phyloP scores from a whole-genome alignment of 805 yeast species.

The Ogataea degrootiae region DNA sequence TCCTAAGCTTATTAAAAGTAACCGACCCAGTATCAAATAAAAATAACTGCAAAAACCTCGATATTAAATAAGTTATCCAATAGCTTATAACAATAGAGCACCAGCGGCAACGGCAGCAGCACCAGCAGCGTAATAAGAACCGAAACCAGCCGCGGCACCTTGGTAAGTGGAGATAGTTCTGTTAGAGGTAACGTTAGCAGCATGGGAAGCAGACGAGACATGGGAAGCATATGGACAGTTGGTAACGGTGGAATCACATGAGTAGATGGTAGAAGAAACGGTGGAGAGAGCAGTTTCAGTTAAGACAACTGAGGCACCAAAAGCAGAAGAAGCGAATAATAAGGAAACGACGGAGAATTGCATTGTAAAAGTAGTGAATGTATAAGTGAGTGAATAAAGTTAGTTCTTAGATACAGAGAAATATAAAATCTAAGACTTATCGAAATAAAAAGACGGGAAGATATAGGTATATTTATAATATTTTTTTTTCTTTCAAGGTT shows the following conservation, averaged over 20 bases:
- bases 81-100: slow-evolving; percentile 27
- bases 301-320: slow-evolving; percentile 26
- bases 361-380: slow-evolving; percentile 25
- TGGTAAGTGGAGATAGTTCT: slow-evolving; percentile 28
- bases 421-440: no score
- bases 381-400: slow-evolving; percentile 24
- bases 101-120: slow-evolving; percentile 30
- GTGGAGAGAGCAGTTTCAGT: slow-evolving; percentile 35
- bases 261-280: slow-evolving; percentile 35
- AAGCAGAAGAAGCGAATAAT: slow-evolving; percentile 34
- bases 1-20: not conserved
- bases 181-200: slow-evolving; percentile 21
- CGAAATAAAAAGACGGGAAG: no score
- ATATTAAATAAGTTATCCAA: not conserved
- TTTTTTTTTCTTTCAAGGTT: not conserved
- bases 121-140: slow-evolving; percentile 25
- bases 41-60: not conserved
- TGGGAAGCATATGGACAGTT: slow-evolving; percentile 22
- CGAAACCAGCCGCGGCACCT: slow-evolving; percentile 28
- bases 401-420: slow-evolving; percentile 8
- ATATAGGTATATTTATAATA: not conserved
- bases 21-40: not conserved
- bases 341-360: slow-evolving; percentile 41
- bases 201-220: slow-evolving; percentile 18
- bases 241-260: slow-evolving; percentile 34